Base-by-base conservation (phyloP, 2,329 filamentous ascomycete genomes). In the Pyricularia pennisetigena region DNA sequence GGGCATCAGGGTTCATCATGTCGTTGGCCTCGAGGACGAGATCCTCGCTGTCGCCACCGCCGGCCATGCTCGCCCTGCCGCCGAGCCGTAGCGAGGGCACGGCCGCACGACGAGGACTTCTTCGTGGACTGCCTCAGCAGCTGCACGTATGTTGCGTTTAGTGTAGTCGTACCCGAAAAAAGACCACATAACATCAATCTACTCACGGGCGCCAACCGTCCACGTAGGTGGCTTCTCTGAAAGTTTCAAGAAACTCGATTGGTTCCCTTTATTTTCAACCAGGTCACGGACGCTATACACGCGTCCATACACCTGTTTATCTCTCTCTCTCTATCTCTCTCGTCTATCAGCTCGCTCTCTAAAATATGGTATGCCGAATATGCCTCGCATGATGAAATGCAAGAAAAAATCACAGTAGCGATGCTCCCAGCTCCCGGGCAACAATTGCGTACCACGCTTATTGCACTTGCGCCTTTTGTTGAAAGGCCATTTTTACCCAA, bases 11-110 rank as follows among this genome's bases (percentile, higher is more conserved):
- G 92, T 94, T 71, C 79, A 91, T 61, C 86, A 90, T 76, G 85
- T 97, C 3, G 73, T 81, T 23, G 94, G 93, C 0, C 76, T 97
- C 68, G 92, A 97, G 75, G 82, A 86, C 41, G 89, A 94, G 68
- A 98, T 98, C 72, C 76, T 97, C 66, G 80, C 83, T 63, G 89
- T 97, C 71, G 94, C 95, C 3, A 95, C 88, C 57, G 92, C 92
- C 64, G 95, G 95, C 0, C 95, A 98, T 79, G 77, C 64, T 41
- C 69, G 70, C 41, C 41, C 41, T 49, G 16, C 20, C 16, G 16
- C 16, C 41, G 41, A n/a, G 41, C 14, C 16, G 16, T 49, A 49
- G 41, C 32, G 16, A 9, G 30, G 5, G 30, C 30, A 32, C 5
- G 30, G 30, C n/a, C n/a, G n/a, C n/a, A n/a, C n/a, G n/a, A n/a